Conservation (phyloP, 768 basidiomycete species). For the Panellus pusillus region DNA sequence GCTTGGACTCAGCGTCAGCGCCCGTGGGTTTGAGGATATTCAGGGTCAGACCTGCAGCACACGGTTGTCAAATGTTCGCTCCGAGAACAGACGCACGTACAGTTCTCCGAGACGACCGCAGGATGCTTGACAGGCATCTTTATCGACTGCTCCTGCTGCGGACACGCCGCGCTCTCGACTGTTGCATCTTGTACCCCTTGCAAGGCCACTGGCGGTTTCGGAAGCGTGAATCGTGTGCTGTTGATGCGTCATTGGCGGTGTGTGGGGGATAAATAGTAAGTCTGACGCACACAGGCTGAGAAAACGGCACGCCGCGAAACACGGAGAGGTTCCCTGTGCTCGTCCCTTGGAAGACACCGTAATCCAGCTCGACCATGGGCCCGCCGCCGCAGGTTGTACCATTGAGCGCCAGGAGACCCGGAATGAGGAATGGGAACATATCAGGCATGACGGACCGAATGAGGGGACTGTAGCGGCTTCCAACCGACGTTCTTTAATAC, state of each 20-base stretch:
- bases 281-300: conserved; percentile 33
- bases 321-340: conserved; percentile 23
- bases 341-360: conserved; percentile 29
- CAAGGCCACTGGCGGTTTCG: conserved; percentile 30
- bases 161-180: conserved; percentile 38
- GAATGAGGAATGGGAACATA: neutral
- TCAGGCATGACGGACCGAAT: neutral
- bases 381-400: neutral
- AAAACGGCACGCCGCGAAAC: conserved; percentile 44
- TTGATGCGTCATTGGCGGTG: conserved; percentile 25
- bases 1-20: conserved; percentile 24
- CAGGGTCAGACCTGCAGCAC: conserved; percentile 36
- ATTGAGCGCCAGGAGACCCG: neutral
- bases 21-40: conserved; percentile 39
- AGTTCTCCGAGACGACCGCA: conserved; percentile 30
- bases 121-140: conserved; percentile 13
- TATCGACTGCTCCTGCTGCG: conserved; percentile 30
- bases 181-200: conserved; percentile 35
- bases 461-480: no score
- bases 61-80: no score
- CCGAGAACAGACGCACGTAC: conserved; percentile 13
- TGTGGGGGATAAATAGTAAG: neutral
- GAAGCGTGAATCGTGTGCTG: conserved; percentile 36
- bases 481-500: no score
- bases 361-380: conserved; percentile 29